These are phyloP conservation scores for Taphrina deformans DNA, from an alignment of 1,139 yeast genomes.

Conservation along the genomic window DNA sequence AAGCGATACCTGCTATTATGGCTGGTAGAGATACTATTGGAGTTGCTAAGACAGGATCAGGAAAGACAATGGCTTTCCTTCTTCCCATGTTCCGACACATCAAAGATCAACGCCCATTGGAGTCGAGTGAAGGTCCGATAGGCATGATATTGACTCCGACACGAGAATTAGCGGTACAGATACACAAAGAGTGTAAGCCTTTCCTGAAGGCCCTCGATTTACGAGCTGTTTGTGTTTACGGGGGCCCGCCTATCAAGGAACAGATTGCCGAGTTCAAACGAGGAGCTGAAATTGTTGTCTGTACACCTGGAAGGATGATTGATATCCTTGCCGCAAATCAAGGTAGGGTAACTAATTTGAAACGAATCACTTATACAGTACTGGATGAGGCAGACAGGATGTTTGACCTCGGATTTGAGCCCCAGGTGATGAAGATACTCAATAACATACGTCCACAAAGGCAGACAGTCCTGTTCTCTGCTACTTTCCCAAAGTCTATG, in stretches of 20 bases:
- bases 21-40: slow-evolving; percentile 88
- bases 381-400: slow-evolving; percentile 96
- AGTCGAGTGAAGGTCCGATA: slow-evolving; percentile 67
- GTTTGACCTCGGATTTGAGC: slow-evolving; percentile 98
- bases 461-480: slow-evolving; percentile 91
- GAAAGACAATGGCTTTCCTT: slow-evolving; percentile 86
- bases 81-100: slow-evolving; percentile 83
- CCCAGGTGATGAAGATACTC: slow-evolving; percentile 83
- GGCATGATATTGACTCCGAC: slow-evolving; percentile 88
- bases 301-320: slow-evolving; percentile 94
- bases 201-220: slow-evolving; percentile 57
- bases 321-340: slow-evolving; percentile 82
- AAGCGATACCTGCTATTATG: slow-evolving; percentile 88
- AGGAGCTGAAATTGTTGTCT: slow-evolving; percentile 80
- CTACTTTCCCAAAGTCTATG: slow-evolving; percentile 79
- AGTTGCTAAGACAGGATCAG: slow-evolving; percentile 95
- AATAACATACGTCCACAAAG: slow-evolving; percentile 78
- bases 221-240: slow-evolving; percentile 78
- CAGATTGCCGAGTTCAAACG: slow-evolving; percentile 79
- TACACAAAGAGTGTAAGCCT: slow-evolving; percentile 62
- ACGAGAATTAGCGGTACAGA: slow-evolving; percentile 86
- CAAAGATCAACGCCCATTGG: slow-evolving; percentile 62
- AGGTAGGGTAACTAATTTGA: slow-evolving; percentile 72
- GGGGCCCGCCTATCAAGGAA: slow-evolving; percentile 82
- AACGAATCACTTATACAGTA: slow-evolving; percentile 74